Evolutionary conservation across 768 basidiomycete species (phyloP).

Genomic region (Psilocybe azurescens): DNA sequence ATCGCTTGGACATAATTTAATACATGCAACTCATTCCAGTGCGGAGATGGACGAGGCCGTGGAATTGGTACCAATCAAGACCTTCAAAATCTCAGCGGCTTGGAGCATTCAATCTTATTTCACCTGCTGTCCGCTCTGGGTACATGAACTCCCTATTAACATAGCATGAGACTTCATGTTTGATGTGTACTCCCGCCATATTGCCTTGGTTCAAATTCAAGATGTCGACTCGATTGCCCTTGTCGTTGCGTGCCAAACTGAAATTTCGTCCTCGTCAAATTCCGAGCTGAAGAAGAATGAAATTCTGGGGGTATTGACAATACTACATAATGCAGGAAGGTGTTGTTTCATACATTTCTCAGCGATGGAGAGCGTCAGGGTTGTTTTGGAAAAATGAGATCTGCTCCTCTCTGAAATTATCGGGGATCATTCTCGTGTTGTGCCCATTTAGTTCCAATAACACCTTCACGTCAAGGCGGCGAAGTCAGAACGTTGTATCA

Average conservation of each 20-base stretch:
- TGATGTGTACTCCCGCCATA: no score
- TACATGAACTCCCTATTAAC: no score
- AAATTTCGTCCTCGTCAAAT: no score
- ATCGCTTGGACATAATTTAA: not conserved
- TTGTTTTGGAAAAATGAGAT: slow-evolving; percentile 11
- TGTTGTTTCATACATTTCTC: not conserved
- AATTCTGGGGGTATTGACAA: not conserved
- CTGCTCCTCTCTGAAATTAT: slow-evolving; percentile 11
- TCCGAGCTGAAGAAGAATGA: no score
- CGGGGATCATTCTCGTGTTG: slow-evolving; percentile 1
- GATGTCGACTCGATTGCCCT: no score
- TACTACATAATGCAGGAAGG: not conserved
- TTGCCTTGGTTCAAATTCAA: no score
- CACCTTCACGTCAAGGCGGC: not conserved
- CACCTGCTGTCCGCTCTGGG: no score
- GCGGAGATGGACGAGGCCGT: not conserved
- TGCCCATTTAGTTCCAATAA: slow-evolving; percentile 12
- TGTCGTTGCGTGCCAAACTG: no score
- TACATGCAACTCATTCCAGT: not conserved
- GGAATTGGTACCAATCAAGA: no score
- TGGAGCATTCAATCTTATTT: no score
- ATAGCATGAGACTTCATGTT: no score
- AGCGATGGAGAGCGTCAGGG: slow-evolving; percentile 14
- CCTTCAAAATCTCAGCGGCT: no score
- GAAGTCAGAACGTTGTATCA: not conserved